Evolutionary conservation across 1,139 yeast species (phyloP), one percentile per base, ranked within the genome.

Genomic region (Blastobotrys illinoisensis): DNA sequence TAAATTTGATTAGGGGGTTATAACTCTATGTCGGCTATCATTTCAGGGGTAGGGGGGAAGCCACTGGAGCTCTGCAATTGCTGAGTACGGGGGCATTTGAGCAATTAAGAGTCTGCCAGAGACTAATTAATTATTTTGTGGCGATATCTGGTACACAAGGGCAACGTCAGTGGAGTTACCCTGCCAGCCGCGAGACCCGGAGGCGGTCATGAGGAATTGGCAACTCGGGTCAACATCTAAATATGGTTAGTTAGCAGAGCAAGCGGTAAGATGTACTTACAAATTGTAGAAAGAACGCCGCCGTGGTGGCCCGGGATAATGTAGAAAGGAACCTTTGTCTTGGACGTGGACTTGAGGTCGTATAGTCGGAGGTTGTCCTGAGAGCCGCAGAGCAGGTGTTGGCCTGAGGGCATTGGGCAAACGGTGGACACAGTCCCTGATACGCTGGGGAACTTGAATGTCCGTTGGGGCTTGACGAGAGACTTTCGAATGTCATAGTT

Each of bases 121-220:
- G n/a, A n/a, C n/a, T n/a, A n/a, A n/a, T n/a, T n/a, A n/a, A n/a
- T 44, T 20, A 23, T 50, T 48, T 48, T 46, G 60, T 49, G 28
- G 70, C 57, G 21, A 73, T 74, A 91, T 83, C 66, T 90, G 96
- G 68, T 90, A 91, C 46, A 90, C 77, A 63, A 90, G 78, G 6
- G 88, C 87, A 26, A 85, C 80, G 59, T 93, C 99, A 0, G 95
- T 86, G 46, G 84, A 80, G 36, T 76, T 73, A 2, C 96, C 88
- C 64, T 86, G 93, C 97, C 97, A 91, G 3, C 99, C 99, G 65
- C 98, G 79, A 62, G 87, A 88, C 6, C 99, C 99, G 70, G 96
- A 87, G 0, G 98, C 85, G 66, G 96, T 86, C 13, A 91, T 81
- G 83, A 93, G 78, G 68, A 88, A 93, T 61, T 93, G 74, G 48